These are phyloP conservation scores for Mycena rosella DNA, from an alignment of 768 basidiomycete species.

Conservation along the genomic window DNA sequence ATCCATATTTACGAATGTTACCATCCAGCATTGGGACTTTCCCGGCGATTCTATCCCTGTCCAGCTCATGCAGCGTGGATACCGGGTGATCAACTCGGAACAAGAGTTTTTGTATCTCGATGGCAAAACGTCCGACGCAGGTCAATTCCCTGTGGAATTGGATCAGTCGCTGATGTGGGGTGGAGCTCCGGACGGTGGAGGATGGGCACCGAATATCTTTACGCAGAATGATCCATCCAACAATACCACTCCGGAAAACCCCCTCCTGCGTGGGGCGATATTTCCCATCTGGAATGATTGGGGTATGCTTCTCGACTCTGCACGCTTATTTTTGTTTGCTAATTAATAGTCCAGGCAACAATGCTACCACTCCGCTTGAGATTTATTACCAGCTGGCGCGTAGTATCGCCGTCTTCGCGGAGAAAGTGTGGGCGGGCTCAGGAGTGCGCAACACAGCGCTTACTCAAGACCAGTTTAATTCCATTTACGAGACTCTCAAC, in stretches of 20 bases:
- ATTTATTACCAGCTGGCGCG: slow-evolving; percentile 57
- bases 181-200: slow-evolving; percentile 45
- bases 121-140: slow-evolving; percentile 49
- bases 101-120: slow-evolving; percentile 52
- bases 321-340: not conserved
- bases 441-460: slow-evolving; percentile 50
- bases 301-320: slow-evolving; percentile 34
- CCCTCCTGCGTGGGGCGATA: slow-evolving; percentile 49
- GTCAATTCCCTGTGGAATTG: slow-evolving; percentile 50
- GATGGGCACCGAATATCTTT: slow-evolving; percentile 55
- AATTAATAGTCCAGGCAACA: slow-evolving; percentile 44
- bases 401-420: slow-evolving; percentile 55
- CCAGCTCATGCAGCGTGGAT: slow-evolving; percentile 49
- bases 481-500: slow-evolving; percentile 51
- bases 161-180: slow-evolving; percentile 47
- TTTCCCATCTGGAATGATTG: slow-evolving; percentile 60
- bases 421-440: slow-evolving; percentile 60
- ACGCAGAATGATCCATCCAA: slow-evolving; percentile 43
- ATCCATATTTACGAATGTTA: slow-evolving; percentile 54
- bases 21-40: slow-evolving; percentile 60
- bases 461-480: slow-evolving; percentile 51
- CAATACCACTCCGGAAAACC: slow-evolving; percentile 46
- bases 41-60: slow-evolving; percentile 49
- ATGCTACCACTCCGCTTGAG: slow-evolving; percentile 58
- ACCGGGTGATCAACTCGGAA: slow-evolving; percentile 53